Evolutionary conservation across 305 asterid genomes (phyloP).

Genomic region (Fraxinus paxiana): DNA sequence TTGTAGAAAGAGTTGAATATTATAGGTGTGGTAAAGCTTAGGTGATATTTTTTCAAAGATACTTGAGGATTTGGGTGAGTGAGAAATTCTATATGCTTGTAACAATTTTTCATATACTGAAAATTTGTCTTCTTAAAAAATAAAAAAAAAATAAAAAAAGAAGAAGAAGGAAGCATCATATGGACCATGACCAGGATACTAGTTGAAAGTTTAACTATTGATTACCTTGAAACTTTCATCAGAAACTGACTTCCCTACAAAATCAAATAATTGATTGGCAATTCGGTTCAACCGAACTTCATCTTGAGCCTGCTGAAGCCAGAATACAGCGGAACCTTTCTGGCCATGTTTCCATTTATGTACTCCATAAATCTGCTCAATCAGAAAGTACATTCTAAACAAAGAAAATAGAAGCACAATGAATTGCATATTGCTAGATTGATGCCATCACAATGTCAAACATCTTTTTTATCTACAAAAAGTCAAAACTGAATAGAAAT

Average conservation of each 20-base stretch:
- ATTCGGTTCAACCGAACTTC: constrained; percentile 78
- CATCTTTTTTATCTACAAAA: background rate
- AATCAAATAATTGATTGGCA: constrained; percentile 74
- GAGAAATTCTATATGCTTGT: background rate
- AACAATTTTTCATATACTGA: background rate
- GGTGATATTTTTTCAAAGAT: background rate
- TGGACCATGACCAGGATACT: background rate
- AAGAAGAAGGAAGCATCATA: too few species aligned
- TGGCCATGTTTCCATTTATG: constrained; percentile 93
- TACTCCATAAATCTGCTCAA: constrained; percentile 75
- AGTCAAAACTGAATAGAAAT: background rate
- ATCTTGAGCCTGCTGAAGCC: constrained; percentile 97
- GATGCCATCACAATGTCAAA: background rate
- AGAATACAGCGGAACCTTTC: constrained; percentile 86
- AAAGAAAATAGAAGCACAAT: constrained; percentile 18
- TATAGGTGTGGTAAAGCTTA: background rate
- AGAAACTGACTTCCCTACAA: constrained; percentile 82
- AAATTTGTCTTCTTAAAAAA: background rate
- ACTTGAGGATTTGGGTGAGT: background rate
- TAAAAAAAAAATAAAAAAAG: background rate
- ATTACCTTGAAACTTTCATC: constrained; percentile 86
- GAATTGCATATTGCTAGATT: constrained; percentile 11
- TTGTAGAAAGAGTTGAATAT: constrained; percentile 1
- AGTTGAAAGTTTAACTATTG: background rate
- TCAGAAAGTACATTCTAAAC: constrained; percentile 19